Conservation (phyloP, 192 early-diverging fungal genomes). For the Chytriomyces sp. region DNA sequence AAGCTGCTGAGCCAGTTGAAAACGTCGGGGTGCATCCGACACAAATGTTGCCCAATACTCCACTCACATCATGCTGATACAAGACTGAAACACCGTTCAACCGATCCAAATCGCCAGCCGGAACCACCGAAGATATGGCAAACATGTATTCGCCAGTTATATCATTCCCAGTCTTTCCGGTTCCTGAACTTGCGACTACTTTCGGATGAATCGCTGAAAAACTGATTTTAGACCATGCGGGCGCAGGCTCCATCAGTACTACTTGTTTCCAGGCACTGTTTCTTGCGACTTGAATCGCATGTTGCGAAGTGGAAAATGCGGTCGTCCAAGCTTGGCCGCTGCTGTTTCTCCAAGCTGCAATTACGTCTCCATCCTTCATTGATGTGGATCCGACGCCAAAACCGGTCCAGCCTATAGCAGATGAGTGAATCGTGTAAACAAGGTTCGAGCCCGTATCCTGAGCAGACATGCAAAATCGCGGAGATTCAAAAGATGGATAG, state of each 20-base stretch:
- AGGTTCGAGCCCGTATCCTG: neutral
- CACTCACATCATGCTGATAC: conserved; percentile 20
- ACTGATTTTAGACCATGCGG: conserved; percentile 26
- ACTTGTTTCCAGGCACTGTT: conserved; percentile 22
- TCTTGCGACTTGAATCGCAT: neutral
- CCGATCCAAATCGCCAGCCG: neutral
- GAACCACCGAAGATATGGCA: conserved; percentile 7
- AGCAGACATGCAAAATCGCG: neutral
- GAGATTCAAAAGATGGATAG: neutral
- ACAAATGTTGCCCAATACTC: neutral
- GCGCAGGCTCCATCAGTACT: neutral
- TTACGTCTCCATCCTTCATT: conserved; percentile 29
- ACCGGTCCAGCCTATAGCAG: conserved; percentile 20
- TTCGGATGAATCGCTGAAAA: conserved; percentile 15
- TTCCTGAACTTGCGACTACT: neutral
- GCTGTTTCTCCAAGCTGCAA: conserved; percentile 22
- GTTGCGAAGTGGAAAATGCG: conserved; percentile 6
- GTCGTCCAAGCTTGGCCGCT: neutral
- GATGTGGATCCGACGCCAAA: conserved; percentile 19
- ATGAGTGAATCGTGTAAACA: conserved; percentile 8
- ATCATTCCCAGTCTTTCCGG: neutral
- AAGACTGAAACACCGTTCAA: neutral
- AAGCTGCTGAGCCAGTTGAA: too few species aligned
- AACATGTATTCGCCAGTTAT: conserved; percentile 3
- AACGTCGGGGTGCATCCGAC: too few species aligned